Evolutionary conservation across 106 monocot genomes (phyloP).

Genomic region (Iris macrosiphon): DNA sequence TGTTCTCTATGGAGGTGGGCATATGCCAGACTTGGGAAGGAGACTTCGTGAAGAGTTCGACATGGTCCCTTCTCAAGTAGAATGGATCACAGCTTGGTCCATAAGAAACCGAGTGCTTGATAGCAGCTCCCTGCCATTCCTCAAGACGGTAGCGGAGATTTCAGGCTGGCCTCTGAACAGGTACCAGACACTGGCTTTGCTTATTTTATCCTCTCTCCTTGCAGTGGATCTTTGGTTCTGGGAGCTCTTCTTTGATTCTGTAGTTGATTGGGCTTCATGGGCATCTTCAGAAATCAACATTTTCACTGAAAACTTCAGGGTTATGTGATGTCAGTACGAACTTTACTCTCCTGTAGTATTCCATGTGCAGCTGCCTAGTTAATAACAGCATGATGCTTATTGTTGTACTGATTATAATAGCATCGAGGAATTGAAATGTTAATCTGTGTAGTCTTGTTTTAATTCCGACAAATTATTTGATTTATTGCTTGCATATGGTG

Average conservation of each 20-base stretch:
- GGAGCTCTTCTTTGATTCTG: constrained; percentile 60
- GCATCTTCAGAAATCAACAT: constrained; percentile 26
- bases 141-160: constrained; percentile 38
- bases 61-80: constrained; percentile 60
- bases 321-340: too few species aligned
- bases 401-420: too few species aligned
- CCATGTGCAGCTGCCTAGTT: too few species aligned
- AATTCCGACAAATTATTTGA: too few species aligned
- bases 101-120: constrained; percentile 49
- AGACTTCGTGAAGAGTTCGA: constrained; percentile 62
- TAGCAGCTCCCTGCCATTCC: constrained; percentile 47
- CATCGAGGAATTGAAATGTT: too few species aligned
- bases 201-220: constrained; percentile 59
- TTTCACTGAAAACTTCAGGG: constrained; percentile 6
- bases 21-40: constrained; percentile 87
- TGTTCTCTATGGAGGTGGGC: constrained; percentile 80
- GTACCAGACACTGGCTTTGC: constrained; percentile 61
- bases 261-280: constrained; percentile 52
- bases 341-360: too few species aligned
- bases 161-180: constrained; percentile 71
- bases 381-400: too few species aligned
- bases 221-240: constrained; percentile 86
- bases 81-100: constrained; percentile 85
- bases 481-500: too few species aligned
- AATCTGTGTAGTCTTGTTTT: too few species aligned